Evolutionary conservation across 257 asterid species (phyloP), one percentile per base, ranked within the genome.

Genomic region (Henckelia pumila): DNA sequence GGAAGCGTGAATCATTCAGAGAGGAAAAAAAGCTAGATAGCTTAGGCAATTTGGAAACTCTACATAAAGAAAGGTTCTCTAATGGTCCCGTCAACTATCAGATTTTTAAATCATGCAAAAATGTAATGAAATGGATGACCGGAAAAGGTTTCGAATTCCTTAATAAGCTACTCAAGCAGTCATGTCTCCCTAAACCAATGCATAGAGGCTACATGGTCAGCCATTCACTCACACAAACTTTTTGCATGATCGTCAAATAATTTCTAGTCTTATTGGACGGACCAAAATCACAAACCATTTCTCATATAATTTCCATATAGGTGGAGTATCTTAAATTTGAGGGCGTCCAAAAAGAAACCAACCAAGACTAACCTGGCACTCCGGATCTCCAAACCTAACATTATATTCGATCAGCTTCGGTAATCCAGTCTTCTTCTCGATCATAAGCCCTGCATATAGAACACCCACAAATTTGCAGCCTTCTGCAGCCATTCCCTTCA

Each of bases 381-480:
- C 98, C 3, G 86, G 98, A 82, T 92, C 96, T 76, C 97, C 98
- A 77, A 92, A 92, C 26, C 98, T 91, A 37, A 89, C 98, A 77
- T 89, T 92, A 74, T 92, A 92, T 84, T 92, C 97, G n/a, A 84
- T 92, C 76, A 92, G 73, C 86, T 89, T 92, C 0, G 98, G 98
- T 56, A 86, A 73, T 68, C 98, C 92, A 35, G 96, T 80, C 63
- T 77, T 86, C 77, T 82, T 89, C 92, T 92, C 98, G 17, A 92
- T 89, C 97, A 92, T 92, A 71, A 92, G 88, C 47, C 98, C 98
- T 3, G 96, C 98, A 59, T 86, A 92, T 52, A 92, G 69, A 72
- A 92, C 96, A 60, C 98, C 98, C 22, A 92, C 93, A 83, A 89
- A 92, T 79, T 83, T 89, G 83, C 97, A 83, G 37, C 97, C 98